Percentiles rank a stretch among this genome's conserved stretches.
Evolutionary conservation across 345 rosid species (phyloP).

Genomic region (Turritis glabra): DNA sequence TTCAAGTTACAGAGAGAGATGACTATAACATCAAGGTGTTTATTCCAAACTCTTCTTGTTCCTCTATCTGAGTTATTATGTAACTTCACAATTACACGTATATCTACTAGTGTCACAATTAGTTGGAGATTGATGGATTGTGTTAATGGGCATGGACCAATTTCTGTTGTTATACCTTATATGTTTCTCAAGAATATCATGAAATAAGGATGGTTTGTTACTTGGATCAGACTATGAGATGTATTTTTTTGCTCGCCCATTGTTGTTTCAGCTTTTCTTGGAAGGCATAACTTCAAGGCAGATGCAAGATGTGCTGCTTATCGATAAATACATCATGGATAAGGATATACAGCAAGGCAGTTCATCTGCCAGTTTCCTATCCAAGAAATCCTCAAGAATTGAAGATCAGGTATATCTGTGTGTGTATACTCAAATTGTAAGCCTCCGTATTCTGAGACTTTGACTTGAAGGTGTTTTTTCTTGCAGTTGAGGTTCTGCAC

Average conservation of each 20-base stretch:
- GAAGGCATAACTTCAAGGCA: constrained; percentile 84
- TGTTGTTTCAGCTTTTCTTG: constrained; percentile 69
- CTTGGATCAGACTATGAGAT: constrained; percentile 11
- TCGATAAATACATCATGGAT: constrained; percentile 62
- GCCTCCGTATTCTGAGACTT: not conserved
- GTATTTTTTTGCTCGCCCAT: constrained; percentile 27
- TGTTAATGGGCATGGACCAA: not conserved
- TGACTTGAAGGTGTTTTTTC: constrained; percentile 17
- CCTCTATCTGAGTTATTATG: not conserved
- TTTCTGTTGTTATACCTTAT: not conserved
- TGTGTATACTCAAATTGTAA: not conserved
- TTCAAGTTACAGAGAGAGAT: constrained; percentile 95
- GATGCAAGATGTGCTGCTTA: constrained; percentile 57
- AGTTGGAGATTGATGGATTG: not conserved
- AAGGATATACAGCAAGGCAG: constrained; percentile 75
- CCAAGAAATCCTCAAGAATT: constrained; percentile 66
- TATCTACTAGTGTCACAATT: not conserved
- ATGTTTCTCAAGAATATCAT: not conserved
- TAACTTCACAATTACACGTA: not conserved
- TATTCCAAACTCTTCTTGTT: constrained; percentile 18
- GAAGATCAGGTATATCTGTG: constrained; percentile 76
- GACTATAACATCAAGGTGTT: constrained; percentile 96
- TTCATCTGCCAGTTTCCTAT: constrained; percentile 62
- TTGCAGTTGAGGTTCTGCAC: constrained; percentile 71
- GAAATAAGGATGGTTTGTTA: constrained; percentile 5